Percentiles rank a stretch among this genome's conserved stretches.
Evolutionary conservation across 2,329 filamentous ascomycete genomes (phyloP).

Genomic region (Botrytis paeoniae): DNA sequence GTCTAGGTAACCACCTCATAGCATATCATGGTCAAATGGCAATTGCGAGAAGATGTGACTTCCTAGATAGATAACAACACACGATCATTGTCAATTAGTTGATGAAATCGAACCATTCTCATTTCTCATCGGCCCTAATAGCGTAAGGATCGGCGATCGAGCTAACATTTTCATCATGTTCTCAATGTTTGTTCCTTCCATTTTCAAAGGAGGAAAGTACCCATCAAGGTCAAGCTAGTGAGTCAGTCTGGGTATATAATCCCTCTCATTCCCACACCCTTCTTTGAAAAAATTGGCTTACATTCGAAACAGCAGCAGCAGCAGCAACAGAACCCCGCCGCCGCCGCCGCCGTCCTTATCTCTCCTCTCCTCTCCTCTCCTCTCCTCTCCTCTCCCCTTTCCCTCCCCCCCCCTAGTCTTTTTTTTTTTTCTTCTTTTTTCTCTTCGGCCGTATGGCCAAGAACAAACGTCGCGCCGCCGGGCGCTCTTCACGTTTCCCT

Average conservation of each 20-base stretch:
- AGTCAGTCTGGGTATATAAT: neutral
- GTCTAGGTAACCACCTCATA: neutral
- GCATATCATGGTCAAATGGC: neutral
- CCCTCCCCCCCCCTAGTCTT: no score
- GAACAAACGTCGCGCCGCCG: neutral
- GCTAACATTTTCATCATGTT: neutral
- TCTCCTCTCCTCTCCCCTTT: no score
- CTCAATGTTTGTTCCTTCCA: neutral
- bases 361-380: neutral
- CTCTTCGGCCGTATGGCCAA: neutral
- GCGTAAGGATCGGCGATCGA: no score
- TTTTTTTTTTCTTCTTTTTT: no score
- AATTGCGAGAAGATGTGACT: neutral
- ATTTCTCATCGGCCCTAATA: neutral
- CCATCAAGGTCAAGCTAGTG: neutral
- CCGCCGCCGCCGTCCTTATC: neutral
- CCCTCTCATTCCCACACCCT: neutral
- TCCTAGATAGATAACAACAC: neutral
- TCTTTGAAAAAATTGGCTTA: neutral
- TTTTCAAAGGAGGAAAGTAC: neutral
- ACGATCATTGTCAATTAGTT: neutral
- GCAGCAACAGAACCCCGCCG: neutral
- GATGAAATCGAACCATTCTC: neutral
- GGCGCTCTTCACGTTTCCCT: neutral
- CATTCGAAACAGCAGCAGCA: neutral